Conservation (phyloP, 2,329 filamentous ascomycete species). For the Ascocoryne sarcoides region DNA sequence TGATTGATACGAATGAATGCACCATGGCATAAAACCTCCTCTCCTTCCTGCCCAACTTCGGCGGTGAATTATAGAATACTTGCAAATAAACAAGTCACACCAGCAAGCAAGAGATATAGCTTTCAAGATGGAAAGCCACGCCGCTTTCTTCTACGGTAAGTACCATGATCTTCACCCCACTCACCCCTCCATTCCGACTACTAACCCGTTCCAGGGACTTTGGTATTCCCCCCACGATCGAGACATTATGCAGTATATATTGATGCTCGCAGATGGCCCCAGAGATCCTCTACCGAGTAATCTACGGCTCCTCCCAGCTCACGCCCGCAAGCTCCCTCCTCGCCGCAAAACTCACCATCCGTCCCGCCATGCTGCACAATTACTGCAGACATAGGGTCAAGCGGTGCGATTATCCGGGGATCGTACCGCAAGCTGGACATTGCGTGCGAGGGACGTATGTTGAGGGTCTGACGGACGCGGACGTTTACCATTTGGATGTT, state of each 20-base stretch:
- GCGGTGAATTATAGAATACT: not conserved
- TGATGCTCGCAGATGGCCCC: slow-evolving; percentile 57
- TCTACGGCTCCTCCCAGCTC: slow-evolving; percentile 45
- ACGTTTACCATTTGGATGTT: slow-evolving; percentile 64
- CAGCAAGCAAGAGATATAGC: no score
- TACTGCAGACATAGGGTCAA: slow-evolving; percentile 65
- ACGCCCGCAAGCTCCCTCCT: slow-evolving; percentile 24
- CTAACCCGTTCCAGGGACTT: slow-evolving; percentile 10
- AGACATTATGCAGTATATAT: not conserved
- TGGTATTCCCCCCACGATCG: slow-evolving; percentile 9
- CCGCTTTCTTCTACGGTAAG: slow-evolving; percentile 21
- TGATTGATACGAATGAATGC: no score
- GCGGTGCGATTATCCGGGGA: slow-evolving; percentile 70
- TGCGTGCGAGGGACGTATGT: slow-evolving; percentile 69
- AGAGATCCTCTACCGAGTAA: slow-evolving; percentile 76
- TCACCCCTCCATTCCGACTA: not conserved
- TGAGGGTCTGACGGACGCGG: slow-evolving; percentile 67
- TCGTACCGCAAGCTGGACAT: slow-evolving; percentile 47
- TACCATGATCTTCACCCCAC: not conserved
- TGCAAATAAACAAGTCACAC: not conserved
- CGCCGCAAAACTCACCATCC: slow-evolving; percentile 46
- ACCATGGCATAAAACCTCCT: not conserved
- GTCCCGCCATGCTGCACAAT: slow-evolving; percentile 65
- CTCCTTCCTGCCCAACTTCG: not conserved
- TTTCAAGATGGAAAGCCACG: slow-evolving; percentile 14